Percentiles rank a stretch among this genome's conserved stretches.
Evolutionary conservation across 202 grass and related monocot species (phyloP).

Genomic region (Miscanthus sacchariflorus): DNA sequence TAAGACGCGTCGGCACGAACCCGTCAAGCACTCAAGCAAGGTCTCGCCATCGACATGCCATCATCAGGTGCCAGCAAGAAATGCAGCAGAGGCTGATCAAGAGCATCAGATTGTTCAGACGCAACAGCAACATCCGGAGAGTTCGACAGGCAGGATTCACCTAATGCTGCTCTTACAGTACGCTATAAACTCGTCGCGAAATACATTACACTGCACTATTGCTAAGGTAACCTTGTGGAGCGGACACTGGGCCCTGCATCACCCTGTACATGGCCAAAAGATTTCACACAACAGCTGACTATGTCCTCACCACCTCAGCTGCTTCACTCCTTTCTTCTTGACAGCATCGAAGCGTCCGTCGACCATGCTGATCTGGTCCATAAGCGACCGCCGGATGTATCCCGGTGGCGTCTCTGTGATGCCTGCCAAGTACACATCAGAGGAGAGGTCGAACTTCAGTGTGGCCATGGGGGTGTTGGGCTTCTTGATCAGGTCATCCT

Average conservation of each 20-base stretch:
- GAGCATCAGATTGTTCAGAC: not conserved
- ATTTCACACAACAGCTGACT: constrained; percentile 8
- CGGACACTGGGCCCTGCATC: constrained; percentile 30
- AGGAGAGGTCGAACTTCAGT: constrained; percentile 94
- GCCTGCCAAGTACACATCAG: constrained; percentile 90
- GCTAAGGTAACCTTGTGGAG: constrained; percentile 34
- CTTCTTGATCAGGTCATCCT: constrained; percentile 93
- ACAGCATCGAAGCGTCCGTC: constrained; percentile 53
- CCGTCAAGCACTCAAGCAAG: constrained; percentile 37
- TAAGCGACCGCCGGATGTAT: constrained; percentile 81
- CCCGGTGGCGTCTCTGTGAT: constrained; percentile 87
- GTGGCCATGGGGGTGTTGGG: constrained; percentile 81
- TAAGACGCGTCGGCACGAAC: constrained; percentile 22
- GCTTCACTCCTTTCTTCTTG: constrained; percentile 67
- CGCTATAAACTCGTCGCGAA: not conserved
- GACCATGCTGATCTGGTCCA: constrained; percentile 92
- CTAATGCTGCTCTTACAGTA: constrained; percentile 15
- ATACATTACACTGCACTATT: constrained; percentile 28
- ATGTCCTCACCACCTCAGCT: constrained; percentile 57
- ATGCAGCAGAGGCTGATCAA: not conserved
- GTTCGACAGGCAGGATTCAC: not conserved
- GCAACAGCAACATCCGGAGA: constrained; percentile 4
- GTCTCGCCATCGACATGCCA: not conserved
- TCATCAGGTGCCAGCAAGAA: not conserved
- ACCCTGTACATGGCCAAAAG: constrained; percentile 56